Conservation (phyloP, 1,139 yeast species). For the Saccharomyces hybrid region DNA sequence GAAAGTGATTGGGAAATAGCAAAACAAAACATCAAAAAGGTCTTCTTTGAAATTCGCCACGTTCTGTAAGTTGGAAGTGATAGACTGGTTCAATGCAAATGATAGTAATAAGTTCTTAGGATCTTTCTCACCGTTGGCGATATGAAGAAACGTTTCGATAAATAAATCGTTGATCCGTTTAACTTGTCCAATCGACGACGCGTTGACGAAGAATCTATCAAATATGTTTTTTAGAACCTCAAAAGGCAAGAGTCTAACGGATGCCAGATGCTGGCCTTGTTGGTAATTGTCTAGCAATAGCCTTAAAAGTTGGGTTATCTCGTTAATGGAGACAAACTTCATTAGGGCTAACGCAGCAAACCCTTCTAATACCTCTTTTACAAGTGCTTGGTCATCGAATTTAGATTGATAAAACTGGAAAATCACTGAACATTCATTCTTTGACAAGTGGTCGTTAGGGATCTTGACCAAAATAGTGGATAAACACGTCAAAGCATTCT, state of each 20-base stretch:
- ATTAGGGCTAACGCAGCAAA: conserved; percentile 45
- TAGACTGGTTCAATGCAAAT: conserved; percentile 47
- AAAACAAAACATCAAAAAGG: conserved; percentile 79
- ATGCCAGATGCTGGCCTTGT: conserved; percentile 58
- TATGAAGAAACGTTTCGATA: conserved; percentile 51
- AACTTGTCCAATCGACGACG: conserved; percentile 13
- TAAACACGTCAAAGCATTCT: conserved; percentile 51
- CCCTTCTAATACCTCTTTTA: conserved; percentile 49
- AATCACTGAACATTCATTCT: conserved; percentile 63
- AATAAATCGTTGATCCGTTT: conserved; percentile 27
- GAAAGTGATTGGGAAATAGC: conserved; percentile 95
- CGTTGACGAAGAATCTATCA: conserved; percentile 8
- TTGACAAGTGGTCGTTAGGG: conserved; percentile 37
- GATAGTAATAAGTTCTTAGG: conserved; percentile 77
- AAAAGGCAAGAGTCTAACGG: conserved; percentile 56
- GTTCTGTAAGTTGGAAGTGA: conserved; percentile 43
- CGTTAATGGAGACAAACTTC: conserved; percentile 37
- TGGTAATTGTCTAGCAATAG: conserved; percentile 44
- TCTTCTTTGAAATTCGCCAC: conserved; percentile 43
- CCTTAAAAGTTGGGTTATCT: conserved; percentile 36
- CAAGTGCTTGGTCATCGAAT: conserved; percentile 54
- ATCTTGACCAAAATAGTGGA: conserved; percentile 42
- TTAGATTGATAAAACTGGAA: conserved; percentile 58
- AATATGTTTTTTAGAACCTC: conserved; percentile 39
- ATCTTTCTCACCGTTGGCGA: conserved; percentile 87